Base-by-base conservation (phyloP, 208 protist genomes). In the Trypanosoma cruzi region DNA sequence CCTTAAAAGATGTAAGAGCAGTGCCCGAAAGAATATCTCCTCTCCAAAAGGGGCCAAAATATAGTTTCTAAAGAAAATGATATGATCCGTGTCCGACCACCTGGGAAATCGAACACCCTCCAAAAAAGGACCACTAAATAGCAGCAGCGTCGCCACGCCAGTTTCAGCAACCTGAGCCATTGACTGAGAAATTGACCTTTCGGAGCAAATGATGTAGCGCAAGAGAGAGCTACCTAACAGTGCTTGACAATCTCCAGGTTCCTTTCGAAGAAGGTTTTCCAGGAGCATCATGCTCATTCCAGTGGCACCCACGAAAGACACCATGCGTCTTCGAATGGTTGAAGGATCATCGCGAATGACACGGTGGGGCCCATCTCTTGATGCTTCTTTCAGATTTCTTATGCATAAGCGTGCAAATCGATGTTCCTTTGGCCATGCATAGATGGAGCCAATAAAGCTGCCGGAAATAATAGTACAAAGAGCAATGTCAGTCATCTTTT, bases 1-100 rank as follows among this genome's bases (percentile, higher is more conserved):
- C 4, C 65, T 46, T 29, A 95, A 48, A 3, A 91, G 36, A 0
- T 84, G 36, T 26, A 92, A 78, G 24, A 93, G 75, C 10, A 92
- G 68, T 13, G 78, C 90, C 11, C 90, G 79, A 65, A 88, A 95
- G 52, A 95, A 90, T 0, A 90, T 26, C 62, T 95, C 86, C 58
- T 95, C 86, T 1, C 84, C 85, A 22, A 90, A 58, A 8, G 89
- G 89, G 40, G 81, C 86, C 2, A 94, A 36, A 5, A 94, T 22
- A 40, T 86, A 50, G 58, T 86, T 77, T 10, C 89, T 62, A 18
- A 73, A 11, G 55, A 83, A 82, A 28, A 55, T 40, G 24, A 81
- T 26, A 0, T 20, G 48, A 16, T 76, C 64, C 29, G 65, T 56
- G 3, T 28, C 14, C 6, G 54, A 46, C 4, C 13, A 60, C 28